Percentiles rank a stretch among this genome's conserved stretches.
phyloP scores from a whole-genome alignment of 2,329 filamentous ascomycete species.

The Penicillium sp. region DNA sequence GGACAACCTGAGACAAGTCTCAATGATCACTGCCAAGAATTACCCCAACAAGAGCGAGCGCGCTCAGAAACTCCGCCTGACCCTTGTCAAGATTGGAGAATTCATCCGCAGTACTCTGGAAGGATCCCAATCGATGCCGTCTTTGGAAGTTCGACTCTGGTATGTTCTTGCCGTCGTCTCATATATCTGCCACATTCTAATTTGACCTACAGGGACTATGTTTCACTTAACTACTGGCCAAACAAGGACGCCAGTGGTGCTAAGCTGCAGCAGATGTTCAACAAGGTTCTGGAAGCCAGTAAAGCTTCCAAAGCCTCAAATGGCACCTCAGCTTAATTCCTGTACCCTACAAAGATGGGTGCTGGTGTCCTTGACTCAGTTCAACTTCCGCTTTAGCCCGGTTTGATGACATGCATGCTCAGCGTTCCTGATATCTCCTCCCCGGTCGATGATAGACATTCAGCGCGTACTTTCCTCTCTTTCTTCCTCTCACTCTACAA shows the following conservation, averaged over 20 bases:
- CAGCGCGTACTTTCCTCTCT: conserved; percentile 3
- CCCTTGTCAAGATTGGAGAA: conserved; percentile 46
- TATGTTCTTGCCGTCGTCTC: conserved; percentile 26
- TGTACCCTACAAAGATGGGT: not conserved
- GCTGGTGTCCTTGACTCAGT: conserved; percentile 6
- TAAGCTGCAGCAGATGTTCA: conserved; percentile 39
- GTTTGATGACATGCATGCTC: conserved; percentile 17
- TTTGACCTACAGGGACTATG: conserved; percentile 40
- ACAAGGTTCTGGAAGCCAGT: conserved; percentile 35
- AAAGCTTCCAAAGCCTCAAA: conserved; percentile 29
- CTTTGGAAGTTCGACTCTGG: conserved; percentile 46
- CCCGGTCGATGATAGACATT: conserved; percentile 1
- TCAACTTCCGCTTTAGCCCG: conserved; percentile 11
- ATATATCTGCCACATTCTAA: conserved; percentile 23
- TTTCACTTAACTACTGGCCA: conserved; percentile 46
- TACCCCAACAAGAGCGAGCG: conserved; percentile 44
- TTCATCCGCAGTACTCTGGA: conserved; percentile 44
- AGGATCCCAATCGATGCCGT: conserved; percentile 38
- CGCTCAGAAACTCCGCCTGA: conserved; percentile 42
- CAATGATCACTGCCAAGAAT: conserved; percentile 45
- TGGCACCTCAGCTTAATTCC: conserved; percentile 22
- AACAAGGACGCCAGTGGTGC: conserved; percentile 42
- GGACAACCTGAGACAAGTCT: conserved; percentile 43
- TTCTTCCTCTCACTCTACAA: not conserved
- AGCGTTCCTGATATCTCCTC: conserved; percentile 10